Base-by-base conservation (phyloP, 768 basidiomycete species). In the Sutorius australiensis region DNA sequence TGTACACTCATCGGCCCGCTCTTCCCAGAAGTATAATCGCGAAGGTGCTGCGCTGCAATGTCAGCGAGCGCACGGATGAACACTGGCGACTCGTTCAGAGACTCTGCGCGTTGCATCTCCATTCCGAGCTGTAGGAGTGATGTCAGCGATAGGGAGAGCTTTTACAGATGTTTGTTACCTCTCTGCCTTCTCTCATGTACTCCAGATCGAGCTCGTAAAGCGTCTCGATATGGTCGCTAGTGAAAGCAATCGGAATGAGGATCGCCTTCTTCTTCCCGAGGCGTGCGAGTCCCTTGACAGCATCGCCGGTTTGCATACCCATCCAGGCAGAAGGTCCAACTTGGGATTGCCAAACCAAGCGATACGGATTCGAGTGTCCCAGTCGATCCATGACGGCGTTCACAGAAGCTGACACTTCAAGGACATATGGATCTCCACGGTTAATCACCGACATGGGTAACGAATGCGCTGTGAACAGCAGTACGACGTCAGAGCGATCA, bases 221-320 rank as follows among this genome's bases (percentile, higher is more conserved):
- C 21, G 97, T 99, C 77, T 99, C 97, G 64, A 99, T 98, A 68
- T 99, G 97, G 72, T 99, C 97, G 68, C 89, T 94, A 13, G 97
- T 99, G 75, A 99, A 99, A 24, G 97, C 97, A 56, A 99, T 94
- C 0, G 97, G 97, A 7, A 99, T 83, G 36, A 98, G 75, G 51
- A 98, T 78, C 4, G 79, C 84, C 56, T 84, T 81, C 68, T 89
- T 91, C 67, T 78, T 81, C 30, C 87, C 88, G 37, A 90, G 73
- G 16, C 85, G 80, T 47, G 87, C 86, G 39, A 91, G 77, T 16
- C 89, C 90, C 76, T 97, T 92, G 66, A 99, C 74, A 41, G 94
- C 90, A 48, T 92, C 93, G 16, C 81, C 77, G 2, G 97, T 99
- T 70, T 98, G 94, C 75, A 92, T 93, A 5, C 97, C 97, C 82